Evolutionary conservation across 2,329 filamentous ascomycete species (phyloP).

Genomic region (Colletotrichum filicis): DNA sequence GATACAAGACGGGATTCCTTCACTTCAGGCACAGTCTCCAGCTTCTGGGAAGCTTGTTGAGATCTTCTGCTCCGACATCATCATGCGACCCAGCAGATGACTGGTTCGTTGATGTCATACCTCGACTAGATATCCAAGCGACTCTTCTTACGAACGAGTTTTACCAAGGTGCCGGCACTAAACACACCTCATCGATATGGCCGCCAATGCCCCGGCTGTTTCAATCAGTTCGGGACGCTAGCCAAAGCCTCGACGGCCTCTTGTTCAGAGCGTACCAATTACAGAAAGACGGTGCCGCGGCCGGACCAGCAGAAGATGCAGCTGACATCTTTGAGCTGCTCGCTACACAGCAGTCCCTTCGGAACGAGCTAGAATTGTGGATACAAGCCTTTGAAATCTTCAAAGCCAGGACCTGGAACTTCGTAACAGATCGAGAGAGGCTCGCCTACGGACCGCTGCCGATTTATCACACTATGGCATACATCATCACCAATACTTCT

Average conservation of each 20-base stretch:
- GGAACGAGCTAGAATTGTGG: constrained; percentile 37
- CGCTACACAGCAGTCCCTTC: background rate
- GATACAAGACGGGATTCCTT: constrained; percentile 47
- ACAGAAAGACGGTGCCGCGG: background rate
- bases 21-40: constrained; percentile 56
- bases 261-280: constrained; percentile 1
- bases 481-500: constrained; percentile 53
- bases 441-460: constrained; percentile 41
- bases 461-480: constrained; percentile 54
- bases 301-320: background rate
- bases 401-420: constrained; percentile 16
- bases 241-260: constrained; percentile 10
- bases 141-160: constrained; percentile 36
- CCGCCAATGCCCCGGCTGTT: background rate
- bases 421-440: constrained; percentile 35
- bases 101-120: constrained; percentile 56
- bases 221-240: constrained; percentile 8
- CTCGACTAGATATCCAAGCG: constrained; percentile 42
- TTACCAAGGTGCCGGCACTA: background rate
- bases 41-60: constrained; percentile 43
- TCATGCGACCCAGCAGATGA: constrained; percentile 45
- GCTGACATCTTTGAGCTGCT: background rate
- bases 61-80: constrained; percentile 20
- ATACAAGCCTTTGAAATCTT: constrained; percentile 40
- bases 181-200: background rate